phyloP scores from a whole-genome alignment of 495 filamentous ascomycete species.

The Lentithecium fluviatile region DNA sequence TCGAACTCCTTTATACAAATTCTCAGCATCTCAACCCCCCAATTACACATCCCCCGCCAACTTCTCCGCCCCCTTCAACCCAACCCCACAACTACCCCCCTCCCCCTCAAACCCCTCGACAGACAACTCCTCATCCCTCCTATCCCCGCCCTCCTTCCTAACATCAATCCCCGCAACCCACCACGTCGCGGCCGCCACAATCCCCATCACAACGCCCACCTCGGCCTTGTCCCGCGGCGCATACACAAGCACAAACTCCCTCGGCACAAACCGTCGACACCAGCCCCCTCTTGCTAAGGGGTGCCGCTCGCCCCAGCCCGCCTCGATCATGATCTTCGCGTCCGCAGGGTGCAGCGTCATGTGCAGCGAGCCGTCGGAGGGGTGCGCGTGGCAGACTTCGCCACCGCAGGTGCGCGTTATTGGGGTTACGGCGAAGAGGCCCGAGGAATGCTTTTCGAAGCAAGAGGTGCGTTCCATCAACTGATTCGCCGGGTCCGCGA shows the following conservation, averaged over 20 bases:
- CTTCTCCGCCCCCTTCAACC: too few species aligned
- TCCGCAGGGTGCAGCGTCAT: slow-evolving; percentile 75
- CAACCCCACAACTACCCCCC: too few species aligned
- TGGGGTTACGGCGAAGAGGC: slow-evolving; percentile 61
- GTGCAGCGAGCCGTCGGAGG: slow-evolving; percentile 72
- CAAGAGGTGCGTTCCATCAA: slow-evolving; percentile 65
- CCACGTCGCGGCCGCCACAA: slow-evolving; percentile 66
- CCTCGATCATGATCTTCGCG: slow-evolving; percentile 70
- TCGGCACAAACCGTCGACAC: slow-evolving; percentile 58
- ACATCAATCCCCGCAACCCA: slow-evolving; percentile 55
- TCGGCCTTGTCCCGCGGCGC: slow-evolving; percentile 71
- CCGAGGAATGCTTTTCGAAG: slow-evolving; percentile 77
- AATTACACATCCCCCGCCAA: too few species aligned
- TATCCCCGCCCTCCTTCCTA: slow-evolving; percentile 4
- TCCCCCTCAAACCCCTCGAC: background rate
- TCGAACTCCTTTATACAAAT: too few species aligned
- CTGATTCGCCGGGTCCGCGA: slow-evolving; percentile 47
- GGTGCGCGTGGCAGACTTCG: slow-evolving; percentile 81
- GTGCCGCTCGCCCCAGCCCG: slow-evolving; percentile 88
- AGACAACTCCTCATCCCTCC: slow-evolving; percentile 13
- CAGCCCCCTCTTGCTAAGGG: slow-evolving; percentile 65
- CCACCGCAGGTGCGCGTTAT: slow-evolving; percentile 64
- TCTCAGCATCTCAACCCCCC: background rate
- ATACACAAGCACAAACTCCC: slow-evolving; percentile 79
- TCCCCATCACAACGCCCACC: slow-evolving; percentile 63